phyloP scores from a whole-genome alignment of 768 basidiomycete genomes.

The Phlegmacium glaucopus region DNA sequence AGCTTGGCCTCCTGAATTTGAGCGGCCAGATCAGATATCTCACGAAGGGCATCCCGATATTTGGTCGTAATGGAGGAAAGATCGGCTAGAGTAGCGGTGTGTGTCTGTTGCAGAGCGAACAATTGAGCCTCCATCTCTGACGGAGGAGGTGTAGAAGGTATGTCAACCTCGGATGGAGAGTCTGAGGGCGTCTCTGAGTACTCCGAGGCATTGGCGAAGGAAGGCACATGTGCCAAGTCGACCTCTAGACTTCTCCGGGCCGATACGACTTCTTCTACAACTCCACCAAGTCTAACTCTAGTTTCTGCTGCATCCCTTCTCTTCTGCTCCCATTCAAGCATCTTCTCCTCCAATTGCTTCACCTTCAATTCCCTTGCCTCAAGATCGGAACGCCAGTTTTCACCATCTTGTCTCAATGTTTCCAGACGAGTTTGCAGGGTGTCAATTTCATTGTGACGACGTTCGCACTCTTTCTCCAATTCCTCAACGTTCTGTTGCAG shows the following conservation, averaged over 20 bases:
- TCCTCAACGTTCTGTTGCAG: constrained; percentile 70
- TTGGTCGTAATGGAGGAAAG: constrained; percentile 75
- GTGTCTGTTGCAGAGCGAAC: constrained; percentile 73
- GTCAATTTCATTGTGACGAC: constrained; percentile 69
- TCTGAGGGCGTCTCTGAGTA: constrained; percentile 21
- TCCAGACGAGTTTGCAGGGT: constrained; percentile 71
- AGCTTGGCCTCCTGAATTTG: constrained; percentile 88
- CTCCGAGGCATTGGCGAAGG: constrained; percentile 21
- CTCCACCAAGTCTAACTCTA: constrained; percentile 58
- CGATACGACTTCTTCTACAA: constrained; percentile 68
- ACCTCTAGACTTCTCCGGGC: constrained; percentile 68
- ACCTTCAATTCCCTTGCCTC: constrained; percentile 80
- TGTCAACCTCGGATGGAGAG: constrained; percentile 18
- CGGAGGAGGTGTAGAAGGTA: constrained; percentile 25
- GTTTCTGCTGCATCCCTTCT: constrained; percentile 66
- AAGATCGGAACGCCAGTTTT: constrained; percentile 81
- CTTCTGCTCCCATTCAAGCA: constrained; percentile 76
- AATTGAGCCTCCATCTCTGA: constrained; percentile 58
- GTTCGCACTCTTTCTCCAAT: constrained; percentile 73
- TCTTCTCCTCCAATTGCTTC: constrained; percentile 70
- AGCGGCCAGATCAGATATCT: constrained; percentile 91
- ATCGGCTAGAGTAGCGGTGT: constrained; percentile 76
- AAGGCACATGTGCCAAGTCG: constrained; percentile 30
- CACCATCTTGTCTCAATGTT: constrained; percentile 64
- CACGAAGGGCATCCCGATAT: constrained; percentile 84